Evolutionary conservation across 1,284 basidiomycete species (phyloP).

Genomic region (Cronartium quercuum): DNA sequence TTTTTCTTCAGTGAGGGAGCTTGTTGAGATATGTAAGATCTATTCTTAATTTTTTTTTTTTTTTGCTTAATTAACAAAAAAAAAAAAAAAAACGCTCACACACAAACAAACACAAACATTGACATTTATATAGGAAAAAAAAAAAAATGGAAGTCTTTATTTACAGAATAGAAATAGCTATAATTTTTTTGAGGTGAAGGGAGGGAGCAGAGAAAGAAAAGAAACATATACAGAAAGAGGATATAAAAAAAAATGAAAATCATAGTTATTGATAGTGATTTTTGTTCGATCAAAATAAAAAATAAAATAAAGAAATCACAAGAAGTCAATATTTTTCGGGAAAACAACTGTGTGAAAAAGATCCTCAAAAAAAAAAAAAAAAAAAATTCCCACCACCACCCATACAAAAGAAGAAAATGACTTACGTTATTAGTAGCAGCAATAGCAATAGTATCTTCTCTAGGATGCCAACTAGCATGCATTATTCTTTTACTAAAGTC

Average conservation of each 20-base stretch:
- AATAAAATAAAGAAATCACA: neutral
- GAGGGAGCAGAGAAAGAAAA: too few species aligned
- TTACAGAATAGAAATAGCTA: neutral
- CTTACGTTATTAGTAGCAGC: slow-evolving; percentile 52
- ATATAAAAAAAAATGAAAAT: neutral
- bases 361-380: too few species aligned
- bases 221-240: neutral
- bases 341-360: neutral
- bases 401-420: neutral
- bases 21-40: too few species aligned
- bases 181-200: too few species aligned
- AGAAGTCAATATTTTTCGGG: neutral
- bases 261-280: too few species aligned
- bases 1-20: too few species aligned
- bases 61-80: too few species aligned
- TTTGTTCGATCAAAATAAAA: too few species aligned
- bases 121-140: neutral
- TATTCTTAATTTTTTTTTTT: too few species aligned
- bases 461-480: slow-evolving; percentile 81
- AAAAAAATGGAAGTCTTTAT: neutral
- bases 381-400: too few species aligned
- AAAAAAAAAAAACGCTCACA: too few species aligned
- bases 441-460: slow-evolving; percentile 80
- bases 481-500: slow-evolving; percentile 96
- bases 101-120: too few species aligned